Evolutionary conservation across 225 moss, liverwort and hornwort genomes (phyloP).

Genomic region (Sphagnum contortum): DNA sequence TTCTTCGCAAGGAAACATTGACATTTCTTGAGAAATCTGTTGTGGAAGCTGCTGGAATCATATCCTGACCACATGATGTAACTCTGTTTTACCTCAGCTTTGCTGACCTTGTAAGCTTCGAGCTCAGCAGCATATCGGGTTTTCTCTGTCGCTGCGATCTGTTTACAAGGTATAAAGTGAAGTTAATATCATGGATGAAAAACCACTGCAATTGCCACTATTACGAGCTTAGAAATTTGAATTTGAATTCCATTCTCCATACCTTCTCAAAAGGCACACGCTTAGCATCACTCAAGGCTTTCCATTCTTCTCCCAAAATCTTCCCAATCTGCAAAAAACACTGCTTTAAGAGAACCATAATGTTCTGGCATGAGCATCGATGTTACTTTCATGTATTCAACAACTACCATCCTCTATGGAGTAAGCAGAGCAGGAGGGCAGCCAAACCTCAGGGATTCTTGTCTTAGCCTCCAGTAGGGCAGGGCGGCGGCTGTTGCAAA

Average conservation of each 20-base stretch:
- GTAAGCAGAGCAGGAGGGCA: neutral
- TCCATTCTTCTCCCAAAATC: conserved; percentile 90
- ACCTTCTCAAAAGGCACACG: conserved; percentile 67
- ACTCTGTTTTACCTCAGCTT: conserved; percentile 40
- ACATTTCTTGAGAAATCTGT: too few species aligned
- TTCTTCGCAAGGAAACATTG: too few species aligned
- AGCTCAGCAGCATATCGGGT: conserved; percentile 65
- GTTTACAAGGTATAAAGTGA: neutral
- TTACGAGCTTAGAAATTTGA: neutral
- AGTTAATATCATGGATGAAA: too few species aligned
- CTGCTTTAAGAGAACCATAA: too few species aligned
- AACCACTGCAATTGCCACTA: too few species aligned
- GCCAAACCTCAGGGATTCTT: conserved; percentile 54
- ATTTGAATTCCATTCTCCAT: neutral
- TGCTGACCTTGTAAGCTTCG: conserved; percentile 67
- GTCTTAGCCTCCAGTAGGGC: conserved; percentile 55
- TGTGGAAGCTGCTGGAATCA: too few species aligned
- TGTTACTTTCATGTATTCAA: too few species aligned
- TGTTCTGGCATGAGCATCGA: too few species aligned
- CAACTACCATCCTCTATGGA: too few species aligned
- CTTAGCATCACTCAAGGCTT: conserved; percentile 33
- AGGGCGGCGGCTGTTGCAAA: conserved; percentile 49
- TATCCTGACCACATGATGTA: too few species aligned
- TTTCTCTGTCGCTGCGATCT: conserved; percentile 68
- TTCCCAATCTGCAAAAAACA: conserved; percentile 51